phyloP scores from a whole-genome alignment of 1,284 basidiomycete genomes.

The Waitea zeae region DNA sequence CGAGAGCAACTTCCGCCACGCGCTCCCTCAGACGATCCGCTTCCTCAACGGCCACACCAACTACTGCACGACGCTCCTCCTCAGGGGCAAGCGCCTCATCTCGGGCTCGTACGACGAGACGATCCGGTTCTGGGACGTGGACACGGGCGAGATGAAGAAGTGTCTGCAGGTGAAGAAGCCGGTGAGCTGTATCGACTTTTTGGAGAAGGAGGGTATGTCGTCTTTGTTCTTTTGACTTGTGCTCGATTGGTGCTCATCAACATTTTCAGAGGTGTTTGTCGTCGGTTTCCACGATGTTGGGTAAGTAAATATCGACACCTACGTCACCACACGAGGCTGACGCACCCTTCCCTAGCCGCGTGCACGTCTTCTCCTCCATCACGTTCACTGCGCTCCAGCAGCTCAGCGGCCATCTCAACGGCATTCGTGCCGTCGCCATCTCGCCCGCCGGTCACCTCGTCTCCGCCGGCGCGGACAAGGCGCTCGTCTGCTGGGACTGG shows the following conservation, averaged over 20 bases:
- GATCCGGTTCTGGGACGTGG: constrained; percentile 77
- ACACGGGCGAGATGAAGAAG: constrained; percentile 66
- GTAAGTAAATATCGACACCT: constrained; percentile 19
- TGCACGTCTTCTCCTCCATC: constrained; percentile 65
- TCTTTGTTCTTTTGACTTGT: no score
- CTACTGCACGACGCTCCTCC: constrained; percentile 73
- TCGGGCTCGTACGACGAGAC: constrained; percentile 73
- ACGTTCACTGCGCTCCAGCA: constrained; percentile 71
- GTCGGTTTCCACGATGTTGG: constrained; percentile 89
- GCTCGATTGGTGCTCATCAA: no score
- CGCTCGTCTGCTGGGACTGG: constrained; percentile 88
- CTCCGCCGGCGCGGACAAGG: constrained; percentile 77
- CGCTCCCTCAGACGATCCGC: constrained; percentile 57
- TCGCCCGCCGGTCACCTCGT: constrained; percentile 75
- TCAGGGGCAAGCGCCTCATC: constrained; percentile 29
- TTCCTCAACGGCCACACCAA: constrained; percentile 76
- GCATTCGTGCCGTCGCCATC: constrained; percentile 75
- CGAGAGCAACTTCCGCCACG: constrained; percentile 71
- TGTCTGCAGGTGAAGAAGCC: constrained; percentile 71
- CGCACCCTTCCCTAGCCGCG: constrained; percentile 32
- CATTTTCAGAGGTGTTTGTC: constrained; percentile 57
- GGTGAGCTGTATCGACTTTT: constrained; percentile 80
- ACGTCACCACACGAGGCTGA: no score
- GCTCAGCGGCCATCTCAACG: constrained; percentile 69
- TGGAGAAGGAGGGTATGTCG: constrained; percentile 53